Percentiles rank a stretch among this genome's conserved stretches.
Conservation (phyloP, 805 yeast genomes). For the Sugiyamaella chiloensis region DNA sequence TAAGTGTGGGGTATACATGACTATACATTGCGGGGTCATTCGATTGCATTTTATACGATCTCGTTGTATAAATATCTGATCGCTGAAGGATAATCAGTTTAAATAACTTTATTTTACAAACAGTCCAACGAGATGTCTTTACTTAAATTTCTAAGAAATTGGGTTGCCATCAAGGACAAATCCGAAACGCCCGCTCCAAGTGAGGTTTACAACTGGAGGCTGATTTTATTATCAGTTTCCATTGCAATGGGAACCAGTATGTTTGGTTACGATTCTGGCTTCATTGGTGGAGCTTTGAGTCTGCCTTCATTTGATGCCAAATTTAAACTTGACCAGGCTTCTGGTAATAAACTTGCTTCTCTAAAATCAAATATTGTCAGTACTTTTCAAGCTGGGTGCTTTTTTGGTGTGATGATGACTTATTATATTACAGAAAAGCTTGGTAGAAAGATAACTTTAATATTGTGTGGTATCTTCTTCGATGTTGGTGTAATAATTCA, state of each 20-base stretch:
- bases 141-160: background rate
- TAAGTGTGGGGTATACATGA: too few relatives aligned
- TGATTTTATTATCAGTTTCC: conserved; percentile 42
- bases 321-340: conserved; percentile 41
- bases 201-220: conserved; percentile 44
- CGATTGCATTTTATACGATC: background rate
- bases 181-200: conserved; percentile 36
- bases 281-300: conserved; percentile 53
- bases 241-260: conserved; percentile 50
- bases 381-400: conserved; percentile 30
- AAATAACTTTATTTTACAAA: too few relatives aligned
- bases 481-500: conserved; percentile 29
- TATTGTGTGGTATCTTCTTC: conserved; percentile 34
- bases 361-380: conserved; percentile 19
- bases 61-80: too few relatives aligned
- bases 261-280: conserved; percentile 56
- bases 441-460: conserved; percentile 27
- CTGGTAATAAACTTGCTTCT: conserved; percentile 24
- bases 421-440: conserved; percentile 26
- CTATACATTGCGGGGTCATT: conserved; percentile 4
- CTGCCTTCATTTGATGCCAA: conserved; percentile 43
- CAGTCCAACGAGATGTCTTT: too few relatives aligned
- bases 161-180: conserved; percentile 10
- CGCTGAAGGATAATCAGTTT: too few relatives aligned
- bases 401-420: conserved; percentile 47